phyloP scores from a whole-genome alignment of 768 basidiomycete species.

The Tylopilus felleus region DNA sequence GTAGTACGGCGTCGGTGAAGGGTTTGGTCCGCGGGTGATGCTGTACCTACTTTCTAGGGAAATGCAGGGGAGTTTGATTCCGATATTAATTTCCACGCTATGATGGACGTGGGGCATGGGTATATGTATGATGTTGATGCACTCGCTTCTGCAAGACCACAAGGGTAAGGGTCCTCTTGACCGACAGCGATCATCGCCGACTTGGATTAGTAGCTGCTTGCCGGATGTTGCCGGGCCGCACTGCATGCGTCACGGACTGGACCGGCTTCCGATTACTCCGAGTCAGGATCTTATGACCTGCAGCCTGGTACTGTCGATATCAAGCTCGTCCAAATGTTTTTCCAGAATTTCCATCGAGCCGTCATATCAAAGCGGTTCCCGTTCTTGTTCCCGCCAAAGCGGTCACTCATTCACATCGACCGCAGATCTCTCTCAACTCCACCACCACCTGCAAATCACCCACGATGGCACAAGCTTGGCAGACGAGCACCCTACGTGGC shows the following conservation, averaged over 20 bases:
- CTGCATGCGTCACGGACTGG: too few relatives aligned
- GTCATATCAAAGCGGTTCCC: not conserved
- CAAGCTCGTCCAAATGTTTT: conserved; percentile 5
- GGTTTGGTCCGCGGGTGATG: too few relatives aligned
- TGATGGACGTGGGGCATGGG: not conserved
- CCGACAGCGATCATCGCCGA: not conserved
- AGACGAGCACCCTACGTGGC: conserved; percentile 26
- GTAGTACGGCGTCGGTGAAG: not conserved
- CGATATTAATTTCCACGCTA: not conserved
- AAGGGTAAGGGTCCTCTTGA: too few relatives aligned
- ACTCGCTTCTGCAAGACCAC: not conserved
- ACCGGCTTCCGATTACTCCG: too few relatives aligned
- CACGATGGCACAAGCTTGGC: conserved; percentile 14
- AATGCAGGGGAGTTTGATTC: not conserved
- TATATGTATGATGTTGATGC: not conserved
- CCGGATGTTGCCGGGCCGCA: not conserved
- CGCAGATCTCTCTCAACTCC: conserved; percentile 1
- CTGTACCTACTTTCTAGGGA: not conserved
- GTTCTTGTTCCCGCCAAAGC: not conserved
- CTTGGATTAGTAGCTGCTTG: too few relatives aligned
- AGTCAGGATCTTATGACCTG: not conserved
- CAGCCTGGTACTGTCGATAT: not conserved
- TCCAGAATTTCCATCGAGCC: not conserved
- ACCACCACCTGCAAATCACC: not conserved
- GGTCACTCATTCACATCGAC: not conserved